Evolutionary conservation across 768 basidiomycete species (phyloP), one percentile per base, ranked within the genome.

Genomic region (Dioszegia hungarica): DNA sequence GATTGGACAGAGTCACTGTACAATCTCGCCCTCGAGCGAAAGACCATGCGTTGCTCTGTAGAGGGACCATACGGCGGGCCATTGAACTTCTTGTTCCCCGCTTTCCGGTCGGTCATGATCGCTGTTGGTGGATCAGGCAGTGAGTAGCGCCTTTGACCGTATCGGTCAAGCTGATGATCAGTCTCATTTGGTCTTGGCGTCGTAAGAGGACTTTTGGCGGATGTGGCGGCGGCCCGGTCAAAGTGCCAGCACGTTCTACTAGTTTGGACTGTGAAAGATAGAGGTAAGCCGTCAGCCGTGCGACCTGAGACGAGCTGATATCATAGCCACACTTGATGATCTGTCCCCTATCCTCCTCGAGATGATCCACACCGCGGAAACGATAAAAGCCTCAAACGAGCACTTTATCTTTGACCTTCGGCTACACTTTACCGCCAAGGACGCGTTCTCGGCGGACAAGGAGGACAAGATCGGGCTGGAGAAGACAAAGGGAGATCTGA

Each of bases 1-100:
- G 49, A 51, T 22, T 51, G 49, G 49, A 51, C 49, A 3, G 27
- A 14, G 12, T 25, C 37, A 5, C 25, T 51, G 15, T 51, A 38
- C 22, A 22, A 51, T 24, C 36, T 51, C 15, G 29, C 49, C 2
- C 4, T 51, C 19, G 49, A 51, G 22, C 19, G 25, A 10, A 51
- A 51, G 22, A 14, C 11, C 3, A 38, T 51, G 10, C 34, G 49
- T 2, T 51, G 49, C 17, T 24, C 49, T 11, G 27, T 51, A 1
- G 49, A 51, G 22, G 49, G 49, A 27, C 49, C 49, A 28, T 51
- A 51, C n/a, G 49, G 49, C 37, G 49, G 49, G 10, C 49, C 49
- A 2, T 24, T 51, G 19, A 51, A 51, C 24, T 51, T 51, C 24
- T 10, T 51, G 4, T 51, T 51, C 24, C 49, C 49, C 2, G 49